phyloP scores from a whole-genome alignment of 129 eudicot genomes.

The Dittrichia graveolens region DNA sequence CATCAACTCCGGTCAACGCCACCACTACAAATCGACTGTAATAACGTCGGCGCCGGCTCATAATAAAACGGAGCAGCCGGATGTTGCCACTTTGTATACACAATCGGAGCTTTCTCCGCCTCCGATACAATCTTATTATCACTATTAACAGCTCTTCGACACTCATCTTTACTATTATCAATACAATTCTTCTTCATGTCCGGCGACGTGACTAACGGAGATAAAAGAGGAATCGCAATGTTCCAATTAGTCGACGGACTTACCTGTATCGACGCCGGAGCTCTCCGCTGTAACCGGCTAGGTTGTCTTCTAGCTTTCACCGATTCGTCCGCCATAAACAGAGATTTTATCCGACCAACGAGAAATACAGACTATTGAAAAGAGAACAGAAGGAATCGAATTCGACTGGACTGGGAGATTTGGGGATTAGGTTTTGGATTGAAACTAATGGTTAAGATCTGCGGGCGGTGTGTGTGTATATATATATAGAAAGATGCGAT shows the following conservation, averaged over 20 bases:
- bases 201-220: conserved; percentile 71
- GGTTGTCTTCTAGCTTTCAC: conserved; percentile 40
- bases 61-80: conserved; percentile 88
- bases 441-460: conserved; percentile 29
- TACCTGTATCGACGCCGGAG: conserved; percentile 85
- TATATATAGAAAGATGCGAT: conserved; percentile 5
- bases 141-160: conserved; percentile 27
- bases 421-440: conserved; percentile 24
- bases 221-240: conserved; percentile 76
- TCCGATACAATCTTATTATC: conserved; percentile 30
- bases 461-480: conserved; percentile 24
- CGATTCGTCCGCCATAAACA: conserved; percentile 45
- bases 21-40: conserved; percentile 56
- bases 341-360: conserved; percentile 1
- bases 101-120: conserved; percentile 50
- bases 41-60: conserved; percentile 62
- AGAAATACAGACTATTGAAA: not conserved
- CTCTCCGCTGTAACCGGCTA: conserved; percentile 67
- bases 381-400: not conserved
- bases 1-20: conserved; percentile 35
- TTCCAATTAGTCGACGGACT: conserved; percentile 63
- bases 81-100: conserved; percentile 81
- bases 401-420: conserved; percentile 35
- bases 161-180: conserved; percentile 28
- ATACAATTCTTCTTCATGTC: conserved; percentile 28